A percentile compares a stretch with the other conserved stretches of the same genome.
Conservation (phyloP, 2,329 filamentous ascomycete species). For the Neofusicoccum parvum region DNA sequence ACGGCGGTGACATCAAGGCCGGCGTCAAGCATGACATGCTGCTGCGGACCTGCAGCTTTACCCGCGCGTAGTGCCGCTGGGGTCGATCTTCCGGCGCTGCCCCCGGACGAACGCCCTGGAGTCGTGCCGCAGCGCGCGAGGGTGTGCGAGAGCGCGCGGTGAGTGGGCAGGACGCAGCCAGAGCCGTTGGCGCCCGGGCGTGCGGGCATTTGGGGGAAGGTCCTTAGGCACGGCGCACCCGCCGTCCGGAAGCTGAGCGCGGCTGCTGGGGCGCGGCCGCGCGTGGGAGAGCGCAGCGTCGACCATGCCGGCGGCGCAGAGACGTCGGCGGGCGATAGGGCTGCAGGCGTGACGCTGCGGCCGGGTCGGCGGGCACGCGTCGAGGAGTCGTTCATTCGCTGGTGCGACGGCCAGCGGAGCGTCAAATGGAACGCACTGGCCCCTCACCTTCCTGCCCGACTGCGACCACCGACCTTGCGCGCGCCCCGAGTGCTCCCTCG, state of each 20-base stretch:
- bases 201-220: constrained; percentile 5
- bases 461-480: not conserved
- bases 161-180: constrained; percentile 5
- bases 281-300: too few species aligned
- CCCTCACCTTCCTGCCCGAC: not conserved
- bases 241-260: not conserved
- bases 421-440: constrained; percentile 1
- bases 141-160: constrained; percentile 1
- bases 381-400: not conserved
- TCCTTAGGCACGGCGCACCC: not conserved
- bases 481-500: too few species aligned
- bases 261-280: not conserved
- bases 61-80: constrained; percentile 6
- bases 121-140: not conserved
- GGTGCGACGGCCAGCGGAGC: not conserved
- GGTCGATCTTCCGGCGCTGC: constrained; percentile 12
- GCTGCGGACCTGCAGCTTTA: constrained; percentile 18
- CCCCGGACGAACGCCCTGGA: not conserved
- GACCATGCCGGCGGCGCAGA: not conserved
- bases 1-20: not conserved
- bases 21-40: not conserved
- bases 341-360: not conserved
- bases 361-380: not conserved
- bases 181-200: constrained; percentile 9
- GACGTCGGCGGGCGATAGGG: not conserved